These are phyloP conservation scores for Lactarius indigo DNA, from an alignment of 768 basidiomycete genomes.

Conservation along the genomic window DNA sequence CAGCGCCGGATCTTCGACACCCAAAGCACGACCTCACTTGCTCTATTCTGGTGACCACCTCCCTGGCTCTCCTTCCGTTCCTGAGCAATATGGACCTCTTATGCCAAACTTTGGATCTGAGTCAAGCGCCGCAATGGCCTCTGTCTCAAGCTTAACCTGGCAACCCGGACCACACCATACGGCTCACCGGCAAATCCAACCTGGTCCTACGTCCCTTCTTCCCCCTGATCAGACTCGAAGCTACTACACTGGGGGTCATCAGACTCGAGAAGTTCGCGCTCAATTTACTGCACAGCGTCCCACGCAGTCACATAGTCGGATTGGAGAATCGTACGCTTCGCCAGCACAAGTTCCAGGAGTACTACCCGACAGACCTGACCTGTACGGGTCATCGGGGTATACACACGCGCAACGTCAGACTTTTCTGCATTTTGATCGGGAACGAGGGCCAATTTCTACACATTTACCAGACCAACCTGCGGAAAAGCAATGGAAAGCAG, in stretches of 20 bases:
- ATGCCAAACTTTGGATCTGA: neutral
- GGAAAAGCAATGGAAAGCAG: neutral
- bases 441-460: neutral
- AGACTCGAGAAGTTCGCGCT: conserved; percentile 7
- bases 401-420: neutral
- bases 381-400: neutral
- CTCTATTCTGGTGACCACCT: neutral
- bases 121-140: neutral
- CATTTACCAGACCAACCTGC: neutral
- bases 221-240: conserved; percentile 24
- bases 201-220: conserved; percentile 26
- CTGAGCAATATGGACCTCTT: neutral
- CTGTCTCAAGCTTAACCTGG: conserved; percentile 12
- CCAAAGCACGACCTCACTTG: neutral
- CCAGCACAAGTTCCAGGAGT: neutral
- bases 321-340: neutral
- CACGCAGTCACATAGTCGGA: neutral
- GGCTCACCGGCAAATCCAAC: conserved; percentile 7
- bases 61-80: neutral
- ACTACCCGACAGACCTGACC: neutral
- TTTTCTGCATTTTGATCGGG: neutral
- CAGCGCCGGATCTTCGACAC: conserved; percentile 2
- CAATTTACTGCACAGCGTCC: neutral
- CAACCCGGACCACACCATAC: conserved; percentile 14
- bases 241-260: conserved; percentile 1